Evolutionary conservation across 176 grass and related monocot genomes (phyloP), one percentile per base, ranked within the genome.

Genomic region (Lolium perenne): DNA sequence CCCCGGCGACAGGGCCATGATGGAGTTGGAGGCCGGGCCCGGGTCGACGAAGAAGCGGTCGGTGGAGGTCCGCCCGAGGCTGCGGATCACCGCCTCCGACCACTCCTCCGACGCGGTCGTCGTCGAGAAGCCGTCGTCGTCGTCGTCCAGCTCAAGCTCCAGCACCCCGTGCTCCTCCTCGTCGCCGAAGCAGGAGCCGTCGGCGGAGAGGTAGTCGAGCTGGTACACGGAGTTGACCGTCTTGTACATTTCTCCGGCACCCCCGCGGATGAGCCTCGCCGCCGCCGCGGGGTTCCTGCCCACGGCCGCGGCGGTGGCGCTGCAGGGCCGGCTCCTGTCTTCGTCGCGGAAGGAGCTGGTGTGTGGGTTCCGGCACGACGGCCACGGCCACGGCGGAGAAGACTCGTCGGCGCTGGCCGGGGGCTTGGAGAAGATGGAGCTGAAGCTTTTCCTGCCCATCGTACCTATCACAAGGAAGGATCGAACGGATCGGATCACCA

Each of bases 301-400:
- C 2, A 29, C 16, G 5, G 38, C 9, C 0, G 23, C 78, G 1
- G 57, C 15, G 3, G 29, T 26, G 6, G 56, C 54, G 20, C 58
- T 23, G 38, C 66, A 76, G 5, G 82, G 70, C 1, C 35, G 22
- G 10, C 10, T 55, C 6, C 20, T 17, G 16, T 74, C 38, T 48
- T 40, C 82, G 38, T n/a, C 64, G n/a, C 92, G 84, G 88, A 92
- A 98, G 10, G 97, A 98, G 65, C 43, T 22, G 4, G 97, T 98
- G 71, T 86, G 85, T 0, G 97, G 94, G 13, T 73, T 82, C 45
- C 88, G 90, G 38, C 90, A 92, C 1, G 90, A 85, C 1, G 88
- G 87, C 93, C 93, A 95, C 0, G 83, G 77, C 93, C 90, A 92
- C 2, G 91, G 87, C 12, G 88, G 48, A 7, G 88, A 73, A 1